Base-by-base conservation (phyloP, 2,329 filamentous ascomycete species). In the Fusarium sp. region DNA sequence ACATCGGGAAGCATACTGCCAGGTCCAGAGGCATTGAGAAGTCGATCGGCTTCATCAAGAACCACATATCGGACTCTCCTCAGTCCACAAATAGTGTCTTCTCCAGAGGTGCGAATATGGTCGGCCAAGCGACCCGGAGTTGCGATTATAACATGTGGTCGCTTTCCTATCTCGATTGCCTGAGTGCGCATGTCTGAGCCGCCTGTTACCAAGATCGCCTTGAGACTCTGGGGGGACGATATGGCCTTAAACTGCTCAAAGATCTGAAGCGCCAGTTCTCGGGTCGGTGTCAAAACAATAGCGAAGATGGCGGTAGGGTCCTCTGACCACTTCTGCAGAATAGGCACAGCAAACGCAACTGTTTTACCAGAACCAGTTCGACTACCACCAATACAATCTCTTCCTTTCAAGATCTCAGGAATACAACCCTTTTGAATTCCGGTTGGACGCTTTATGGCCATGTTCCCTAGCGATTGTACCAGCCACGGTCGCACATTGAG, bases 291-390 rank as follows among this genome's bases (percentile, higher is more conserved):
- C 75, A 99, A 82, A 15, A 99, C 88, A 7, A 99, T 83, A 3
- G 89, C 95, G 79, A 93, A 99, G 73, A 98, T 95, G 43, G 94
- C 96, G 62, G 91, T 91, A 1, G 96, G 96, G 81, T 99, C 94
- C 76, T 94, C 88, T 3, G 95, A 90, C 94, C 94, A 98, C 79
- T 91, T 92, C 78, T 98, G 95, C 67, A 99, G 83, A 63, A 99
- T 97, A 1, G 96, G 96, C 11, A 94, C 94, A 1, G 95, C 93
- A 80, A 99, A 99, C 2, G 96, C 94, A 43, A 98, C 91, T 5
- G 96, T 99, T 83, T 99, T 99, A 81, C 96, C 96, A 14, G 95
- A 98, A 84, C 96, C 96, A 0, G 96, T 99, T 67, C 94, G 88
- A 76, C 93, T 97, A 38, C 94, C 94, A 76, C 96, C 96, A 73